Conservation (phyloP, 2,329 filamentous ascomycete species). For the Aspergillus tamarii region DNA sequence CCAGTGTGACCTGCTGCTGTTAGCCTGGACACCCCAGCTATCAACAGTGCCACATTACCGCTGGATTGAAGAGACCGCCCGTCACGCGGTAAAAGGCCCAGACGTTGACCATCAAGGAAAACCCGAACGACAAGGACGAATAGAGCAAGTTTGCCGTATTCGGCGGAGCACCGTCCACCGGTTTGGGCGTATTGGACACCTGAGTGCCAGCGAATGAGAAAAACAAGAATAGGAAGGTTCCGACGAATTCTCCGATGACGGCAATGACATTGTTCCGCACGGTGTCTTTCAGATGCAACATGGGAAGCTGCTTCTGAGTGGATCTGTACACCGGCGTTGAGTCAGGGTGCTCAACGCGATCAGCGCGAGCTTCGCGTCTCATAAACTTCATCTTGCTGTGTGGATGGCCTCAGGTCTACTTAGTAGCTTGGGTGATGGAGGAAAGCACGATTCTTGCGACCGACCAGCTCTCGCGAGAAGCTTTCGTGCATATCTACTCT, state of each 20-base stretch:
- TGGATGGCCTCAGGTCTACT: not conserved
- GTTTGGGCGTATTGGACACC: constrained; percentile 46
- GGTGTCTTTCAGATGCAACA: constrained; percentile 38
- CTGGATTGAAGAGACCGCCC: constrained; percentile 57
- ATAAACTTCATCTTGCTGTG: not conserved
- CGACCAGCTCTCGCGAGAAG: not conserved
- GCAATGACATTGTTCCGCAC: constrained; percentile 51
- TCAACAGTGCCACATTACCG: constrained; percentile 33
- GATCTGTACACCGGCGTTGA: not conserved
- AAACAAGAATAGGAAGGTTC: constrained; percentile 56
- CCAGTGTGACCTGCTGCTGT: constrained; percentile 55
- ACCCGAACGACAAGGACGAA: constrained; percentile 49
- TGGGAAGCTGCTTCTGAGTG: constrained; percentile 32
- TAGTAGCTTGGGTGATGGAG: not conserved
- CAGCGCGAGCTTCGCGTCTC: not conserved
- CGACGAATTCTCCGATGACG: constrained; percentile 54
- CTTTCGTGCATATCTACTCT: too few relatives aligned
- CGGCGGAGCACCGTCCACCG: constrained; percentile 34
- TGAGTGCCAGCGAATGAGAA: constrained; percentile 53
- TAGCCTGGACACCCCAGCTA: not conserved
- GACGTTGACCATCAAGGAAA: constrained; percentile 55
- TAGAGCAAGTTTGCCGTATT: constrained; percentile 46
- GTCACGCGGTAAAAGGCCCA: constrained; percentile 59
- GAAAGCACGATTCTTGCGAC: not conserved
- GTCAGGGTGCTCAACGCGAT: not conserved